phyloP scores from a whole-genome alignment of 148 eudicot genomes.

The Cornus florida region DNA sequence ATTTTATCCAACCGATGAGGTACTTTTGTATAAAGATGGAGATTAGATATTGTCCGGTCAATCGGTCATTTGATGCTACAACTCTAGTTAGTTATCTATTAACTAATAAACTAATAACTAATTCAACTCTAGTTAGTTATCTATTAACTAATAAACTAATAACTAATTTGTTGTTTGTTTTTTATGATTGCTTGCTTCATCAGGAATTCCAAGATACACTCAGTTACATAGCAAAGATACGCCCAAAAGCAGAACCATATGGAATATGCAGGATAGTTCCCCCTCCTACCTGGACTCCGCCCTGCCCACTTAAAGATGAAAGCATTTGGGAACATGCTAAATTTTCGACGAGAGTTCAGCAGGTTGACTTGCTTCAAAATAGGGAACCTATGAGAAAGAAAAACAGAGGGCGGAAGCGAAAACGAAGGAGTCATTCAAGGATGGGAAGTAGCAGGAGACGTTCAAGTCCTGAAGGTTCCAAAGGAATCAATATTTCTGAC shows the following conservation, averaged over 20 bases:
- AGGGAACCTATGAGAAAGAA: slow-evolving; percentile 66
- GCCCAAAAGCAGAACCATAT: slow-evolving; percentile 49
- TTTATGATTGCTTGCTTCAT: not conserved
- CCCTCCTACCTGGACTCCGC: slow-evolving; percentile 61
- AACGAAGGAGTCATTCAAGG: slow-evolving; percentile 41
- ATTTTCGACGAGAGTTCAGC: slow-evolving; percentile 60
- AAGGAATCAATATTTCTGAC: slow-evolving; percentile 31
- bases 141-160: not conserved
- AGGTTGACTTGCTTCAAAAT: slow-evolving; percentile 69
- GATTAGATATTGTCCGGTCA: not conserved
- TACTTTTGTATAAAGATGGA: slow-evolving; percentile 12
- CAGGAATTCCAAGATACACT: slow-evolving; percentile 71
- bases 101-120: too few relatives aligned
- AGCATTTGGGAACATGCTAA: slow-evolving; percentile 44
- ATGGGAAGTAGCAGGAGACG: slow-evolving; percentile 32
- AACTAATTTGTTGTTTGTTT: not conserved
- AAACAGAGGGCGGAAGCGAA: slow-evolving; percentile 43
- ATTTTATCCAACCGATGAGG: slow-evolving; percentile 61
- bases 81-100: too few relatives aligned
- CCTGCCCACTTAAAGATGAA: slow-evolving; percentile 55
- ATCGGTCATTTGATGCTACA: not conserved
- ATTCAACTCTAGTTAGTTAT: not conserved
- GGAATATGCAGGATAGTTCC: slow-evolving; percentile 75
- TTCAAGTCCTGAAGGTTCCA: slow-evolving; percentile 22
- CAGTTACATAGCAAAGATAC: slow-evolving; percentile 52